These are phyloP conservation scores for Fragosphaeria purpurea DNA, from an alignment of 2,329 filamentous ascomycete species.

Conservation along the genomic window DNA sequence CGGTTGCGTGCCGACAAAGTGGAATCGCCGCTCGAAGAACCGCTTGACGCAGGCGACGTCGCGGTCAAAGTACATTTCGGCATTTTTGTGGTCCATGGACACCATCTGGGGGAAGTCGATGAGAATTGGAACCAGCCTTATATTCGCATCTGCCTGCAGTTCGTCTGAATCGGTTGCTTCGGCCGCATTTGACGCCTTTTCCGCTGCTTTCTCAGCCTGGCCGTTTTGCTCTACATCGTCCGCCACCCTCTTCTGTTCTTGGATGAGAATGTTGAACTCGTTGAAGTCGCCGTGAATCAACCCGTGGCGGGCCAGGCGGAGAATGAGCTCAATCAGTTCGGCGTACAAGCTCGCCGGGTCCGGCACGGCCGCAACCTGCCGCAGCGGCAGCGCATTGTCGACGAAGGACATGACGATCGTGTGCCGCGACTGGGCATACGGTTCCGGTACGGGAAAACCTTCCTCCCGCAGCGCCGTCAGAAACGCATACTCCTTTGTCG, in stretches of 20 bases:
- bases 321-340: conserved; percentile 80
- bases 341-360: conserved; percentile 79
- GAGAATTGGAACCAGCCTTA: conserved; percentile 60
- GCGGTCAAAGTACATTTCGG: conserved; percentile 94
- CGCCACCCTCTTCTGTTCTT: conserved; percentile 61
- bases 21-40: conserved; percentile 83
- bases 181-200: conserved; percentile 10
- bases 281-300: conserved; percentile 98
- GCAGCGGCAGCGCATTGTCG: conserved; percentile 83
- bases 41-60: conserved; percentile 93
- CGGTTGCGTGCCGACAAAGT: conserved; percentile 70
- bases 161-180: conserved; percentile 13
- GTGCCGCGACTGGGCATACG: conserved; percentile 81
- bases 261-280: conserved; percentile 95
- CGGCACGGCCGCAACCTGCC: conserved; percentile 76
- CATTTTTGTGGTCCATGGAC: conserved; percentile 86
- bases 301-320: conserved; percentile 73
- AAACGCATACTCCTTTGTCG: conserved; percentile 89
- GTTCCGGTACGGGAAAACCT: conserved; percentile 82
- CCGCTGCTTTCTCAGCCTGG: conserved; percentile 3
- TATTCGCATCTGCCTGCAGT: background rate
- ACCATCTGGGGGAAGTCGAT: conserved; percentile 99
- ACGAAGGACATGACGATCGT: conserved; percentile 94
- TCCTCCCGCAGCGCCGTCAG: conserved; percentile 79
- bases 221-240: conserved; percentile 23